These are phyloP conservation scores for Senecio squalidus DNA, from an alignment of 140 eudicot genomes.

Conservation along the genomic window DNA sequence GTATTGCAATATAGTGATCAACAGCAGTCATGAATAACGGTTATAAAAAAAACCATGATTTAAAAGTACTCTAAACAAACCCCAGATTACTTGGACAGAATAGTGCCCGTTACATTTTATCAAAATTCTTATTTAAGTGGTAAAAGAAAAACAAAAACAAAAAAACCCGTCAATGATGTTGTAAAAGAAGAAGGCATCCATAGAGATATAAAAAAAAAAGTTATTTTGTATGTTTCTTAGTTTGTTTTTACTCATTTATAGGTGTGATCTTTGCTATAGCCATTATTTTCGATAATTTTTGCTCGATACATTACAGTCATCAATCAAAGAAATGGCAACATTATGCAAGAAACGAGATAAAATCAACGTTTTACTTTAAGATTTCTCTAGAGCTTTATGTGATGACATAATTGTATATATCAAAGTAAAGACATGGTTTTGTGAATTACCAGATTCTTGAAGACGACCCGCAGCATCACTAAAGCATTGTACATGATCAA, in stretches of 20 bases:
- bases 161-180: background rate
- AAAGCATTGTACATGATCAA: constrained; percentile 90
- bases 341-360: constrained; percentile 1
- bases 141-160: background rate
- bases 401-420: background rate
- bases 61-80: background rate
- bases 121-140: background rate
- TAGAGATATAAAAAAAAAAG: too few species aligned
- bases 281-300: background rate
- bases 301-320: background rate
- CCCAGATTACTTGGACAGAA: background rate
- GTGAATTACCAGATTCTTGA: constrained; percentile 81
- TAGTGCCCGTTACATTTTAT: background rate
- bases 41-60: constrained; percentile 3
- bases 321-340: background rate
- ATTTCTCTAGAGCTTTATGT: background rate
- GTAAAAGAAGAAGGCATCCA: constrained; percentile 2
- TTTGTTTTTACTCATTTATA: too few species aligned
- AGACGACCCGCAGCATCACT: constrained; percentile 89
- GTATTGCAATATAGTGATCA: constrained; percentile 12
- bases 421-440: background rate
- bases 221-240: too few species aligned
- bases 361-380: background rate
- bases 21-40: constrained; percentile 5
- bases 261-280: background rate